Percentiles rank a stretch among this genome's conserved stretches.
Evolutionary conservation across 2,329 filamentous ascomycete genomes (phyloP).

Genomic region (Orbilia ellipsospora): DNA sequence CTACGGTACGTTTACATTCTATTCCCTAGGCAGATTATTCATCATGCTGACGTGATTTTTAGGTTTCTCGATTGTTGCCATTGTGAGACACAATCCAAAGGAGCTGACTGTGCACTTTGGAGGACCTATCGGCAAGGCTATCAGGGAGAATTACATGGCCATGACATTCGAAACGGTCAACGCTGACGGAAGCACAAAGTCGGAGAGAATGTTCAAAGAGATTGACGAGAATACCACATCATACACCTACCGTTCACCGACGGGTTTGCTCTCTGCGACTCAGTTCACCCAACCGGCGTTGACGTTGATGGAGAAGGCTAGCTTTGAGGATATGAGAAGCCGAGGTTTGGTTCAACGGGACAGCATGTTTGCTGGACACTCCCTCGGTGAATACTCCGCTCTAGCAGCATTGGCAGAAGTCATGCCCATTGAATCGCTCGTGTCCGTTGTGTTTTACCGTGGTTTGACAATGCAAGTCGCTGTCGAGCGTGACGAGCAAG

Average conservation of each 20-base stretch:
- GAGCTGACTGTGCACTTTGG: conserved; percentile 98
- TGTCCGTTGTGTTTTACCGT: conserved; percentile 99
- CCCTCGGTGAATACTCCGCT: conserved; percentile 96
- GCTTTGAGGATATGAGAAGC: conserved; percentile 97
- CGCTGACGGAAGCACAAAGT: conserved; percentile 90
- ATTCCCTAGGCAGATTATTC: conserved; percentile 52
- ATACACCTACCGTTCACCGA: conserved; percentile 96
- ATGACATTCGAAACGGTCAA: conserved; percentile 99
- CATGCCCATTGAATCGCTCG: conserved; percentile 98
- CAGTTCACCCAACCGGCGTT: conserved; percentile 98
- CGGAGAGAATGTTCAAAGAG: conserved; percentile 99
- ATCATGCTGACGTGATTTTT: conserved; percentile 36
- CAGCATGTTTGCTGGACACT: conserved; percentile 97
- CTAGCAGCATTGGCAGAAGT: conserved; percentile 95
- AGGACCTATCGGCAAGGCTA: conserved; percentile 94
- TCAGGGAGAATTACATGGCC: conserved; percentile 98
- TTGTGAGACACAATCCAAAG: conserved; percentile 99
- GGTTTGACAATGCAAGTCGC: conserved; percentile 99
- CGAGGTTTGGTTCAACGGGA: conserved; percentile 96
- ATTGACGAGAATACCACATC: conserved; percentile 91
- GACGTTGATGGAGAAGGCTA: conserved; percentile 99
- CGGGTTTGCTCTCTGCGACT: conserved; percentile 92
- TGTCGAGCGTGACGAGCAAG: conserved; percentile 91
- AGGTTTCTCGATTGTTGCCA: conserved; percentile 97
- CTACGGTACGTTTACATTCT: conserved; percentile 75